Percentiles rank a stretch among this genome's conserved stretches.
Evolutionary conservation across 2,329 filamentous ascomycete genomes (phyloP).

Genomic region (Beauveria medogensis): DNA sequence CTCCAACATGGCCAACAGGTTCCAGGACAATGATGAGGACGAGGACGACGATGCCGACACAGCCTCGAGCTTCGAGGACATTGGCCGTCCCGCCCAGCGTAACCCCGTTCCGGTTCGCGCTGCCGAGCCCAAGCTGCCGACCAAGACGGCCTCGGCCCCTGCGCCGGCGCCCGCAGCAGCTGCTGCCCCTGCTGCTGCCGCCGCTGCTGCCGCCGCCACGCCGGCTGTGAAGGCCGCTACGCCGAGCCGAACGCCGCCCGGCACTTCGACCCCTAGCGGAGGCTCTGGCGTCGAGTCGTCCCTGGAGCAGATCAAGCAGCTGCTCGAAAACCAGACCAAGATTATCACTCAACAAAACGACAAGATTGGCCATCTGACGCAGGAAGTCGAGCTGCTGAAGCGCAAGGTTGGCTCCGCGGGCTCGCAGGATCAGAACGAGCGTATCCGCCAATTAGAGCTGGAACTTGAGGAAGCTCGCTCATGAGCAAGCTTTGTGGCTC

Average conservation of each 20-base stretch:
- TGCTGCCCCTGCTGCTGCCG: conserved; percentile 11
- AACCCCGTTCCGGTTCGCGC: conserved; percentile 28
- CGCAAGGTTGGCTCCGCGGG: conserved; percentile 53
- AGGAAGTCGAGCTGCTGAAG: conserved; percentile 75
- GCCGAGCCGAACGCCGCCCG: conserved; percentile 24
- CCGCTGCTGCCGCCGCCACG: conserved; percentile 10
- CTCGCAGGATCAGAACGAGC: conserved; percentile 56
- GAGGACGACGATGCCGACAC: conserved; percentile 53
- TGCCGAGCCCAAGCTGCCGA: conserved; percentile 31
- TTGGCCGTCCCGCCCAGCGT: conserved; percentile 66
- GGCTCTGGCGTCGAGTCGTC: conserved; percentile 48
- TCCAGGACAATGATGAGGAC: conserved; percentile 63
- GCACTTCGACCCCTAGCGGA: conserved; percentile 20
- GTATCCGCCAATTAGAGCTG: conserved; percentile 59
- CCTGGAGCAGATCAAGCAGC: conserved; percentile 66
- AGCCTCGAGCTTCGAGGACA: conserved; percentile 78
- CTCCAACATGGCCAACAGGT: conserved; percentile 76
- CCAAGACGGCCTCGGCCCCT: conserved; percentile 14
- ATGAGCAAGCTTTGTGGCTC: conserved; percentile 20
- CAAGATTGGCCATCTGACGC: conserved; percentile 61
- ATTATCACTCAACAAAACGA: conserved; percentile 70
- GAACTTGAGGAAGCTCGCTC: conserved; percentile 58
- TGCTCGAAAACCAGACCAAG: conserved; percentile 69
- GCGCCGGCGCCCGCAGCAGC: conserved; percentile 15
- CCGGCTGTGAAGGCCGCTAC: conserved; percentile 21